Percentiles rank a stretch among this genome's conserved stretches.
These are phyloP conservation scores for Talaromyces funiculosus DNA, from an alignment of 2,329 filamentous ascomycete species.

Conservation along the genomic window DNA sequence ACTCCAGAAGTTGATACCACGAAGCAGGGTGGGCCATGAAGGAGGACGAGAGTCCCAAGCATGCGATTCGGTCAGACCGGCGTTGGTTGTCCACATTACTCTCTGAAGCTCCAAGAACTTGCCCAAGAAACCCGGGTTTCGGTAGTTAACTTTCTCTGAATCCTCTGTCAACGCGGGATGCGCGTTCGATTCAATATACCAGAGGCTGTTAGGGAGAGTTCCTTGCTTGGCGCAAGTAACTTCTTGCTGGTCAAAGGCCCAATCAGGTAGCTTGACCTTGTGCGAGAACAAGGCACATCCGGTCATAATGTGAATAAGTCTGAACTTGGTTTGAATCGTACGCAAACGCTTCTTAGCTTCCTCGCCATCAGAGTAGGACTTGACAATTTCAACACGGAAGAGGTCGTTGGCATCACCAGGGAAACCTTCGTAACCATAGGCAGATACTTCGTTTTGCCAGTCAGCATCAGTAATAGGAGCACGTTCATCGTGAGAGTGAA, in stretches of 20 bases:
- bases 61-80: slow-evolving; percentile 90
- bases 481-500: slow-evolving; percentile 91
- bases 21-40: slow-evolving; percentile 85
- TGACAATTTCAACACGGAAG: slow-evolving; percentile 92
- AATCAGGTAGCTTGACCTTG: slow-evolving; percentile 97
- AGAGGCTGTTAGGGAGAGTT: slow-evolving; percentile 90
- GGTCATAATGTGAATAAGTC: slow-evolving; percentile 91
- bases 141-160: slow-evolving; percentile 94
- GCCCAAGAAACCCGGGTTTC: slow-evolving; percentile 86
- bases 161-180: slow-evolving; percentile 69
- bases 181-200: slow-evolving; percentile 90
- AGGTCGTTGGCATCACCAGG: slow-evolving; percentile 93
- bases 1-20: slow-evolving; percentile 99
- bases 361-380: slow-evolving; percentile 73
- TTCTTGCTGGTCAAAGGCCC: slow-evolving; percentile 97
- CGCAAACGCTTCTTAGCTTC: slow-evolving; percentile 77
- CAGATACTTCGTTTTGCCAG: slow-evolving; percentile 94
- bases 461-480: slow-evolving; percentile 79
- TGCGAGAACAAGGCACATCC: slow-evolving; percentile 95
- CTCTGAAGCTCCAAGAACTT: slow-evolving; percentile 97
- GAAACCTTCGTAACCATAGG: slow-evolving; percentile 96
- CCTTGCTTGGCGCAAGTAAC: slow-evolving; percentile 93
- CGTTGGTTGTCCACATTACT: slow-evolving; percentile 99
- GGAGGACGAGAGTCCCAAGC: slow-evolving; percentile 94
- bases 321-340: slow-evolving; percentile 96